Conservation (phyloP, 805 yeast genomes). For the Monosporozyma aerobia region DNA sequence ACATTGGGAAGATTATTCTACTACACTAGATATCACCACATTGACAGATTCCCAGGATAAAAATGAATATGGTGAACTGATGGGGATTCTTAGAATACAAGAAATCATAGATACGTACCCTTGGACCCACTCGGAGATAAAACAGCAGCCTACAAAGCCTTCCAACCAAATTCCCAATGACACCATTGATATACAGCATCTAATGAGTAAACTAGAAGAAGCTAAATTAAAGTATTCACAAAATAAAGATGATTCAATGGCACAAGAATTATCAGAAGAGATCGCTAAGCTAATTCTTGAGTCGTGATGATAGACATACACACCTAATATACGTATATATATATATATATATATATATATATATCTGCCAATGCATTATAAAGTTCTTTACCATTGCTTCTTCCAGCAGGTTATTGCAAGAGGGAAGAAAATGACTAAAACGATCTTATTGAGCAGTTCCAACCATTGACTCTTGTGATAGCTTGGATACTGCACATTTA, state of each 20-base stretch:
- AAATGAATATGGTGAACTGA: slow-evolving; percentile 25
- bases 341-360: background rate
- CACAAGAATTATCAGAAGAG: slow-evolving; percentile 20
- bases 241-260: slow-evolving; percentile 14
- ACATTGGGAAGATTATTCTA: background rate
- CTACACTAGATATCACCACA: slow-evolving; percentile 13
- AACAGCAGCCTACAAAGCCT: background rate
- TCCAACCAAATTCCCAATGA: background rate
- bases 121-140: slow-evolving; percentile 31
- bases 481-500: slow-evolving; percentile 21
- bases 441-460: slow-evolving; percentile 19
- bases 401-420: slow-evolving; percentile 14
- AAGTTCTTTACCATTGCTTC: background rate
- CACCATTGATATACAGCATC: background rate
- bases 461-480: slow-evolving; percentile 18
- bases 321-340: background rate
- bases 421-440: slow-evolving; percentile 22
- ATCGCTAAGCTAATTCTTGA: slow-evolving; percentile 6
- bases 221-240: slow-evolving; percentile 15
- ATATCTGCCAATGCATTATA: too few relatives aligned
- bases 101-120: slow-evolving; percentile 42
- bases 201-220: slow-evolving; percentile 12
- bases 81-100: slow-evolving; percentile 35
- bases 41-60: background rate
- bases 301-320: background rate